Base-by-base conservation (phyloP, 768 basidiomycete species). In the Cyclocybe aegerita region DNA sequence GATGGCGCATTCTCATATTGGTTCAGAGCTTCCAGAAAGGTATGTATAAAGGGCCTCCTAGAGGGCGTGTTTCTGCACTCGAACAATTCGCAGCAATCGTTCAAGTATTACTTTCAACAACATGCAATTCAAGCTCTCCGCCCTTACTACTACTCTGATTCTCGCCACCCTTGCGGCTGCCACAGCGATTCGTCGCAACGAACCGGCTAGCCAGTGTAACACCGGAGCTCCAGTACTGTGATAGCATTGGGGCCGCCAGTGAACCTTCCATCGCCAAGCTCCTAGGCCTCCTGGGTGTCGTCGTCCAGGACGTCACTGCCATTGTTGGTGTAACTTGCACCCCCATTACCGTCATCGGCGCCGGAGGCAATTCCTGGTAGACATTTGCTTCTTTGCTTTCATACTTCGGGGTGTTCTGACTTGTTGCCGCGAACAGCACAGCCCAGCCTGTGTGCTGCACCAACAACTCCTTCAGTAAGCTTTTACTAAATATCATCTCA, bases 371-470 rank as follows among this genome's bases (percentile, higher is more conserved):
- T 45, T 55, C 58, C 16, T 68, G 66, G 65, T 66, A 48, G 4
- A 48, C 47, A 33, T 30, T 17, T 16, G 31, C 34, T 12, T 43
- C 15, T 1, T 15, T 33, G 1, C 10, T 30, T 42, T n/a, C 8
- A 34, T 14, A 11, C 15, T 34, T 10, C 10, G 9, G 23, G 23
- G 23, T n/a, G 16, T 44, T 43, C 38, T 43, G 4, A 41, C 32
- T 15, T 39, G 7, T 11, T 37, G 34, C 33, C 40, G 23, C 23
- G 23, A 10, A 38, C 37, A 67, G 65, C 57, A 38, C 61, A 49
- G 53, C 60, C 29, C 63, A 68, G 48, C 49, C 66, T 23, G 65
- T 66, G 46, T 70, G 68, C 64, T 70, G 68, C 61, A 52, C 54
- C 16, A 51, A 64, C 54, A 65, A 67, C 56, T 56, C 35, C 39